phyloP scores from a whole-genome alignment of 2,329 filamentous ascomycete species.

The Chrysoporthe austroafricana region DNA sequence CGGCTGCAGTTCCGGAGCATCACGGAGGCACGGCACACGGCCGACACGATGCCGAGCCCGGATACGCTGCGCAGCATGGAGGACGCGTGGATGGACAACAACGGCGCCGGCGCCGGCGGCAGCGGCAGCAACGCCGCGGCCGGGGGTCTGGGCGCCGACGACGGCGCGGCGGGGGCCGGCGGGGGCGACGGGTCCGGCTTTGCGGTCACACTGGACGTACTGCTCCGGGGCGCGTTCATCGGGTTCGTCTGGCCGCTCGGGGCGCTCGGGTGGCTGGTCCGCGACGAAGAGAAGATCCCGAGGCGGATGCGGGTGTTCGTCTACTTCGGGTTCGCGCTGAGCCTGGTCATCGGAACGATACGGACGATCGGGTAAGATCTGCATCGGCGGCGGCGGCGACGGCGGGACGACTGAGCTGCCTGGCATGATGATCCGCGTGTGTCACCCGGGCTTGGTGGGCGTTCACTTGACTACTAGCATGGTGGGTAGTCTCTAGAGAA shows the following conservation, averaged over 20 bases:
- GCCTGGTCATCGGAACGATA: slow-evolving; percentile 75
- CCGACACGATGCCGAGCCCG: slow-evolving; percentile 85
- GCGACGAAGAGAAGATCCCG: slow-evolving; percentile 87
- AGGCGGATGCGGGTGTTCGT: slow-evolving; percentile 85
- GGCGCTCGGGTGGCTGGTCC: slow-evolving; percentile 80
- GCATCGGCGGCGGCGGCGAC: background rate
- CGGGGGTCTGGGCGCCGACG: slow-evolving; percentile 37
- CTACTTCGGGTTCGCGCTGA: slow-evolving; percentile 80
- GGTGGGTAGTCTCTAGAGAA: too few species aligned
- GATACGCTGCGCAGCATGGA: slow-evolving; percentile 77
- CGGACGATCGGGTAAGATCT: slow-evolving; percentile 40
- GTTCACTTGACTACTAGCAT: background rate
- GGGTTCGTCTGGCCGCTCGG: slow-evolving; percentile 96
- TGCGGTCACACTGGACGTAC: slow-evolving; percentile 73
- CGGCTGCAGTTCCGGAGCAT: slow-evolving; percentile 88
- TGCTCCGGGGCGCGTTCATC: slow-evolving; percentile 85
- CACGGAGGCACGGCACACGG: slow-evolving; percentile 79
- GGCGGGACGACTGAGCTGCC: background rate
- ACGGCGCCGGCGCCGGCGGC: slow-evolving; percentile 42
- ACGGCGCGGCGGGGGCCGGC: slow-evolving; percentile 42
- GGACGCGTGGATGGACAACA: slow-evolving; percentile 87
- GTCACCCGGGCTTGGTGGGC: background rate
- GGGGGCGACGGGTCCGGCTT: slow-evolving; percentile 50
- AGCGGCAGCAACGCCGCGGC: slow-evolving; percentile 33
- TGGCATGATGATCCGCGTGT: background rate